Conservation (phyloP, 2,329 filamentous ascomycete species). For the Calonectria honghensis region DNA sequence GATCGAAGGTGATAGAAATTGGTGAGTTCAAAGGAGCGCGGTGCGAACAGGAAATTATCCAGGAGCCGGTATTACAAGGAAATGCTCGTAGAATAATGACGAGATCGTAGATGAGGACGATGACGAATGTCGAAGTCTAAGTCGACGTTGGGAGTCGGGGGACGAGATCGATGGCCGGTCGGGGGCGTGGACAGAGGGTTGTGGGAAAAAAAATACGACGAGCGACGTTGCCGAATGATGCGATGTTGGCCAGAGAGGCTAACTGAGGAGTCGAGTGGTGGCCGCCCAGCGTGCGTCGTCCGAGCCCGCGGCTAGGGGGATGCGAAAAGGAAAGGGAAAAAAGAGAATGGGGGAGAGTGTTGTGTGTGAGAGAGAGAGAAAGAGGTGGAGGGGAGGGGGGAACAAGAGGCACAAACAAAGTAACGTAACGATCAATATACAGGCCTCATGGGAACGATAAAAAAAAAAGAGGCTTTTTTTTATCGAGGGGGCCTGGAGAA, state of each 20-base stretch:
- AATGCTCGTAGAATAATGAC: conserved; percentile 55
- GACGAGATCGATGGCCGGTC: conserved; percentile 49
- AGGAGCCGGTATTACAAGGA: conserved; percentile 61
- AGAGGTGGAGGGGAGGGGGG: conserved; percentile 46
- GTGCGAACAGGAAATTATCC: conserved; percentile 54
- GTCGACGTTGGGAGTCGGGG: conserved; percentile 39
- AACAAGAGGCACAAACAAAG: conserved; percentile 57
- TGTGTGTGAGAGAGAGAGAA: conserved; percentile 20
- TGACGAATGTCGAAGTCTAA: conserved; percentile 34
- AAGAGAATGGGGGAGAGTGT: conserved; percentile 44
- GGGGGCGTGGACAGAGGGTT: conserved; percentile 38
- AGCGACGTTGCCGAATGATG: conserved; percentile 43
- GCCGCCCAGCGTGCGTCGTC: conserved; percentile 56
- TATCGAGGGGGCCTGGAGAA: conserved; percentile 53
- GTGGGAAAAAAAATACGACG: conserved; percentile 37
- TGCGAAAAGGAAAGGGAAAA: conserved; percentile 50
- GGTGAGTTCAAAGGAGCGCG: conserved; percentile 53
- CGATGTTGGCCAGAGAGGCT: conserved; percentile 51
- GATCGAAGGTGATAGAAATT: conserved; percentile 51
- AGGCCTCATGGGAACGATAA: conserved; percentile 59
- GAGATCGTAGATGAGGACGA: conserved; percentile 43
- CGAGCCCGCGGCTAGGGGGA: conserved; percentile 53
- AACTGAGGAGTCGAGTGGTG: conserved; percentile 50
- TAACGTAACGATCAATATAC: conserved; percentile 60
- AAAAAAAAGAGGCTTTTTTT: conserved; percentile 49